Evolutionary conservation across 2,329 filamentous ascomycete species (phyloP), one percentile per base, ranked within the genome.

Genomic region (Triangularia verruculosa): DNA sequence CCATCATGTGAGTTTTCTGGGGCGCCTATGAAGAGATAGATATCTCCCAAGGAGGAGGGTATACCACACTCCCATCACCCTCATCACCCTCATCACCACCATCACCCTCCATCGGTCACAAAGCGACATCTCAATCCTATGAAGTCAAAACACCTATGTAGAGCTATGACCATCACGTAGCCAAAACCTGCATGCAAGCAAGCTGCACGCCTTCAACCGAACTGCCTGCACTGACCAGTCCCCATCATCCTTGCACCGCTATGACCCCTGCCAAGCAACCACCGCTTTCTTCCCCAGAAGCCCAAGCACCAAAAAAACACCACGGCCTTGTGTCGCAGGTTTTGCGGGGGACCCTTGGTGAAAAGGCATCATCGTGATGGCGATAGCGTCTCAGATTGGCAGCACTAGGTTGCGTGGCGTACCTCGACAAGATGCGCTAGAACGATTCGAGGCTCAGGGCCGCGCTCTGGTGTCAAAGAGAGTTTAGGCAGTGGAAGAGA

Each of bases 251-350:
- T 32, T 28, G 22, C 43, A 15, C 63, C 63, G 63, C 63, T 62
- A 28, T 62, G 63, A 57, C 60, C 56, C 43, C 55, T 59, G 63
- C 60, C 60, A 62, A 62, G 63, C 32, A 27, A 25, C 27, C 61
- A 28, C 24, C 28, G 24, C 27, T 15, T 32, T 52, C 39, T 20
- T 2, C 39, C 13, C 13, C 34, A 7, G 27, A 28, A 52, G 59
- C 51, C 39, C 55, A 34, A 30, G 39, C 43, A 24, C 47, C n/a
- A n/a, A n/a, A 34, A 47, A 55, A 30, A 47, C 9, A 27, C n/a
- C 22, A 28, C 22, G 53, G 22, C 30, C 30, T 54, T 59, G 39
- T 47, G 56, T 52, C 20, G 56, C 55, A 51, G 61, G 11, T 47
- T 43, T 47, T 47, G 39, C 13, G 39, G 39, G 34, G 34, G 15